Percentiles rank a stretch among this genome's conserved stretches.
These are phyloP conservation scores for Pterocarpus santalinus DNA, from an alignment of 306 rosid species.

Conservation along the genomic window DNA sequence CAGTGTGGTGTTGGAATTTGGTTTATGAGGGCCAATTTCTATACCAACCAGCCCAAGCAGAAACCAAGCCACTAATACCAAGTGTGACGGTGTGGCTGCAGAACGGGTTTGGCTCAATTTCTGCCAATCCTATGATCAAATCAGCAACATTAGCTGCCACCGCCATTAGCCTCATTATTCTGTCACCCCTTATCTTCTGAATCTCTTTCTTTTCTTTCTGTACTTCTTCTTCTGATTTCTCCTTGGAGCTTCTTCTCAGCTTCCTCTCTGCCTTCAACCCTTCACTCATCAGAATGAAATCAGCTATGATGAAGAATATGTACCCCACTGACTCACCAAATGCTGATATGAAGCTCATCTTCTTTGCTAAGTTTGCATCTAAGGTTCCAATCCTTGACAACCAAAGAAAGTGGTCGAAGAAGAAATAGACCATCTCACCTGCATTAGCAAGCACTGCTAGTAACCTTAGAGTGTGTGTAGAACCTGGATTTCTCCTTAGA, in stretches of 20 bases:
- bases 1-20: background rate
- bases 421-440: conserved; percentile 93
- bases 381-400: conserved; percentile 82
- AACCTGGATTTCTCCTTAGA: conserved; percentile 76
- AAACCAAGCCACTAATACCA: conserved; percentile 95
- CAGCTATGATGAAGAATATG: conserved; percentile 79
- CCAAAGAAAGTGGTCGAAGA: conserved; percentile 96
- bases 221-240: conserved; percentile 32
- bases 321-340: conserved; percentile 96
- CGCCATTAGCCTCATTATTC: conserved; percentile 89
- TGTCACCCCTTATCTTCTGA: conserved; percentile 71
- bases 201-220: conserved; percentile 38
- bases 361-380: conserved; percentile 65
- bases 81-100: conserved; percentile 84
- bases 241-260: conserved; percentile 41
- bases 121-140: conserved; percentile 84
- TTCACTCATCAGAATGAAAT: conserved; percentile 64
- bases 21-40: conserved; percentile 88
- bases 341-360: conserved; percentile 82
- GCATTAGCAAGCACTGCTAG: conserved; percentile 79
- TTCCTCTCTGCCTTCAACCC: conserved; percentile 71
- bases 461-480: conserved; percentile 51
- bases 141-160: conserved; percentile 94
- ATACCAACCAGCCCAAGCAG: conserved; percentile 99
- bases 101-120: conserved; percentile 90